These are phyloP conservation scores for Mycosphaerella arachidis DNA, from an alignment of 2,329 filamentous ascomycete species.

Conservation along the genomic window DNA sequence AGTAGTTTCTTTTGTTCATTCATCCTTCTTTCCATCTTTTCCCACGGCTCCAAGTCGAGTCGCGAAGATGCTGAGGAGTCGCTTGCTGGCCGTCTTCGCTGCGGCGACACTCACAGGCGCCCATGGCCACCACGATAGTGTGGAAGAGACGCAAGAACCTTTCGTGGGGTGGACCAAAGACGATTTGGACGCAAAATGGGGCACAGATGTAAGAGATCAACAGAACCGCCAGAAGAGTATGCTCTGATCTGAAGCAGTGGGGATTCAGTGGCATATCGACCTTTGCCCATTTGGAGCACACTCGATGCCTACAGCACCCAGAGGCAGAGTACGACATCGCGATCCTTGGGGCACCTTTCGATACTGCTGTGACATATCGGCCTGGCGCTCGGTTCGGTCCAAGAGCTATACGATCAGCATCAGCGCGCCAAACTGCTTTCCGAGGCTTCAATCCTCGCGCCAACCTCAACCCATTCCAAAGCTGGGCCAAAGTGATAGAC, in stretches of 20 bases:
- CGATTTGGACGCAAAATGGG: slow-evolving; percentile 30
- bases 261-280: slow-evolving; percentile 34
- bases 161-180: slow-evolving; percentile 27
- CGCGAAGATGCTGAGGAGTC: background rate
- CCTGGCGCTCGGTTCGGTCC: slow-evolving; percentile 69
- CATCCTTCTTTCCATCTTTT: background rate
- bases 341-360: slow-evolving; percentile 65
- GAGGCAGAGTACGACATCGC: slow-evolving; percentile 55
- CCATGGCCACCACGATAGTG: slow-evolving; percentile 16
- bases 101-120: slow-evolving; percentile 2
- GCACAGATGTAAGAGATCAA: slow-evolving; percentile 18
- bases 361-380: slow-evolving; percentile 53
- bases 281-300: slow-evolving; percentile 46
- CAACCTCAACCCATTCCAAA: slow-evolving; percentile 74
- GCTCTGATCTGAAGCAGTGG: slow-evolving; percentile 21
- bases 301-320: slow-evolving; percentile 46
- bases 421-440: slow-evolving; percentile 72
- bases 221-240: background rate
- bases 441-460: slow-evolving; percentile 80
- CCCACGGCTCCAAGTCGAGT: background rate
- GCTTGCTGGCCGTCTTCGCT: slow-evolving; percentile 1
- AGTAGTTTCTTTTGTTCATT: slow-evolving; percentile 12
- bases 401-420: slow-evolving; percentile 79
- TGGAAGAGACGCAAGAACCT: slow-evolving; percentile 17
- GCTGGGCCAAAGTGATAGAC: slow-evolving; percentile 75